Evolutionary conservation across 2,329 filamentous ascomycete species (phyloP), one percentile per base, ranked within the genome.

Genomic region (Monilinia laxa): DNA sequence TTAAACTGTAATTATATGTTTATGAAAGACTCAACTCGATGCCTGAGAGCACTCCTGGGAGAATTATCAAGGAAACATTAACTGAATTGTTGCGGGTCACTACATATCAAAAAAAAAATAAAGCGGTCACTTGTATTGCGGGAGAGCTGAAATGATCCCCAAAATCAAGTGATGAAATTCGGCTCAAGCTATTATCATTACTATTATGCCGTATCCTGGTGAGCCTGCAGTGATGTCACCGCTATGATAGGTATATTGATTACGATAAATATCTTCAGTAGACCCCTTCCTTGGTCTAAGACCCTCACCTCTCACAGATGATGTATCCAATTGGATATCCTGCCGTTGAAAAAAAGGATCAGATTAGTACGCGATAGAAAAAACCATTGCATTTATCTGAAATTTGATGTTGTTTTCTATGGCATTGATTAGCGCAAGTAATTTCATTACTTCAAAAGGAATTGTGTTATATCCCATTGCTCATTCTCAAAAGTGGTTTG

Each of bases 401-500:
- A 2, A n/a, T 11, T 25, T 5, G 51, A 25, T 23, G 11, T 3
- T 59, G 58, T 2, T 38, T 31, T 38, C 58, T 62, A 7, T 52
- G 9, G 18, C 12, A 25, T 20, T 28, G 31, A n/a, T 62, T 51
- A 62, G 45, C 45, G 5, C 14, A 62, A 25, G n/a, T 25, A 14
- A 3, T 20, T 62, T 25, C 12, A 51, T 18, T 18, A 18, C 7
- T 60, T 18, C 0, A 40, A 62, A 23, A 23, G 1, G 6, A 42
- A 53, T 9, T 62, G 45, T 9, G 14, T 31, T 5, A 14, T 38
- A 62, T 62, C 45, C 45, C 7, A 25, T 25, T 51, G 58, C 58
- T 62, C 58, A 62, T 62, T 62, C 58, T 62, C n/a, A 62, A 51
- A 62, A 62, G 58, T 62, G 58, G 58, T 62, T 62, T 62, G 58